Base-by-base conservation (phyloP, 495 filamentous ascomycete genomes). In the Penicillium longicatenatum region DNA sequence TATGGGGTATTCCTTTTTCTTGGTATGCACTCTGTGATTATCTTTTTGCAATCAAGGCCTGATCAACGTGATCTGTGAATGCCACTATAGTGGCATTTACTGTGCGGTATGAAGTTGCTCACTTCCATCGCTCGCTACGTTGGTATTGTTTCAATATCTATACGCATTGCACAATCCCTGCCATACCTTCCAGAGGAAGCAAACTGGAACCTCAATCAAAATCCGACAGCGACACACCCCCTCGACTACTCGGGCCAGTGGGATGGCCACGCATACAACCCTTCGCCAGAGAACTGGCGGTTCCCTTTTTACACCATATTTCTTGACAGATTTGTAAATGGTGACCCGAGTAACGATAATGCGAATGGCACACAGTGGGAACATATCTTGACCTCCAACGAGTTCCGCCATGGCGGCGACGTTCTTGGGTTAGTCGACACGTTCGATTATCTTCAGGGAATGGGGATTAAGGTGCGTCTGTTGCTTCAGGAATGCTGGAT, bases 321-420 rank as follows among this genome's bases (percentile, higher is more conserved):
- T 57, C 62, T 90, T 4, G 88, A 91, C 65, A 76, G 86, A 29
- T 90, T 82, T 57, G 86, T 88, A 51, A 89, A 91, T 58, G 88
- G 88, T 29, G 83, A 91, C 51, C 87, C 88, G 0, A 71, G 71
- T 0, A 91, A 91, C 70, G 86, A 91, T 63, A 82, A 91, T 63
- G 78, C 78, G n/a, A 90, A 91, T 64, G 85, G 78, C 5, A 89
- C 86, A 4, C 41, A 78, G 8, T 90, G 82, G 60, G 88, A 91
- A 67, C 86, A 88, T 62, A 86, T 90, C 65, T 63, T 84, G 21
- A 77, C 76, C 55, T 83, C 81, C 50, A 91, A 82, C 46, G 86
- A 89, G 67, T 80, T 90, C 66, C 84, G 88, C 24, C 84, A 88
- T 73, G 88, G 88, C 55, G 88, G 88, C 46, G 88, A 91, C 69